A percentile compares a stretch with the other conserved stretches of the same genome.
Conservation (phyloP, 257 asterid genomes). For the Lycium barbarum region DNA sequence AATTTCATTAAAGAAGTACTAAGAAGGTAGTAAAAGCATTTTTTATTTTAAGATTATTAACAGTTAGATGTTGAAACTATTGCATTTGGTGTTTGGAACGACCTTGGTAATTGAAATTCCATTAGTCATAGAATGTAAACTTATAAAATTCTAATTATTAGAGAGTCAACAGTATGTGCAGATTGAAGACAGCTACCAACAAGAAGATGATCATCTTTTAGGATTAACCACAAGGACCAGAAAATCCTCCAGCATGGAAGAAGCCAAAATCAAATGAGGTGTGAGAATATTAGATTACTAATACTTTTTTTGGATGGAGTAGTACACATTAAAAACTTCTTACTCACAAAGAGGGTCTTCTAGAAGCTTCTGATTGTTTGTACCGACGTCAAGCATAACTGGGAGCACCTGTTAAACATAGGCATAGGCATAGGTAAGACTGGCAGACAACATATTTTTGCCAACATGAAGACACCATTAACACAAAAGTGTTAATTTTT, state of each 20-base stretch:
- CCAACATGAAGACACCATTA: constrained; percentile 13
- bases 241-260: constrained; percentile 19
- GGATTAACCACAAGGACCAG: background rate
- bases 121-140: background rate
- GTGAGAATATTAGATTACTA: constrained; percentile 1
- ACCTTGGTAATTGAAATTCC: too few relatives aligned
- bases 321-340: constrained; percentile 20
- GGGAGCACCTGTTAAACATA: constrained; percentile 78
- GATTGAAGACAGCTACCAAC: background rate
- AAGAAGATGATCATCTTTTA: background rate
- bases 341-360: constrained; percentile 94
- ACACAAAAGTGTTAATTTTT: background rate
- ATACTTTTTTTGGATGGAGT: background rate
- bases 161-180: background rate
- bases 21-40: too few relatives aligned
- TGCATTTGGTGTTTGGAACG: too few relatives aligned
- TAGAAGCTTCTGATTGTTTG: constrained; percentile 92
- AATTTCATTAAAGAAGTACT: too few relatives aligned
- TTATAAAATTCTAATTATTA: background rate
- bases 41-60: too few relatives aligned
- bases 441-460: constrained; percentile 1
- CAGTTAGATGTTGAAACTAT: too few relatives aligned
- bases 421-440: constrained; percentile 33
- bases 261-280: constrained; percentile 32
- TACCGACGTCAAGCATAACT: constrained; percentile 98